A percentile compares a stretch with the other conserved stretches of the same genome.
These are phyloP conservation scores for Hanseniaspora valbyensis DNA, from an alignment of 805 yeast species.

Conservation along the genomic window DNA sequence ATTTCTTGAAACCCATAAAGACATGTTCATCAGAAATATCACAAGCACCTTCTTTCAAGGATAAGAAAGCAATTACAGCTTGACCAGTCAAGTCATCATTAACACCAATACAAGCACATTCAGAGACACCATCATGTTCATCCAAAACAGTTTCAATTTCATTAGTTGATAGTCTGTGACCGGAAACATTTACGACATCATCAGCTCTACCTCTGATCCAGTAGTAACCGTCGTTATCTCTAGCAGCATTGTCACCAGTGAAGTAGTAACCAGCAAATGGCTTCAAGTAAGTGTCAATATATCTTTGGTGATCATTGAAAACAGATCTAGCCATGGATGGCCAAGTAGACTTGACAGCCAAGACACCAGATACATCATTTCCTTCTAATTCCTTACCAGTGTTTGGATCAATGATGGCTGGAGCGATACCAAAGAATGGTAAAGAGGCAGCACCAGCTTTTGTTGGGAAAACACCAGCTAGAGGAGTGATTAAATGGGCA, in stretches of 20 bases:
- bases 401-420: conserved; percentile 87
- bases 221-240: conserved; percentile 90
- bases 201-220: conserved; percentile 99
- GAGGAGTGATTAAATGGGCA: conserved; percentile 84
- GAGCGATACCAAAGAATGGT: conserved; percentile 91
- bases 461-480: conserved; percentile 89
- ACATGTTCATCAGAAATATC: conserved; percentile 27
- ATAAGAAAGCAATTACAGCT: conserved; percentile 90
- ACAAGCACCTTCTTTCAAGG: conserved; percentile 45
- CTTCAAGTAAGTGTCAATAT: conserved; percentile 79
- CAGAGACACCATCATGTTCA: conserved; percentile 71
- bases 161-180: conserved; percentile 96
- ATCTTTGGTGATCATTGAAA: conserved; percentile 77
- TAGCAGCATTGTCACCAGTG: conserved; percentile 98
- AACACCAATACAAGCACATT: conserved; percentile 93
- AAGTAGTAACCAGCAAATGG: conserved; percentile 91
- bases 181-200: conserved; percentile 95
- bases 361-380: conserved; percentile 90
- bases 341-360: conserved; percentile 85
- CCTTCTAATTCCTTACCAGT: conserved; percentile 74
- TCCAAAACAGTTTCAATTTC: conserved; percentile 90
- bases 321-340: conserved; percentile 98
- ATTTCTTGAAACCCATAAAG: conserved; percentile 53
- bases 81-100: conserved; percentile 94
- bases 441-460: conserved; percentile 96